Percentiles rank a stretch among this genome's conserved stretches.
phyloP scores from a whole-genome alignment of 352 stramenopile species.

The Elongisporangium senticosum region DNA sequence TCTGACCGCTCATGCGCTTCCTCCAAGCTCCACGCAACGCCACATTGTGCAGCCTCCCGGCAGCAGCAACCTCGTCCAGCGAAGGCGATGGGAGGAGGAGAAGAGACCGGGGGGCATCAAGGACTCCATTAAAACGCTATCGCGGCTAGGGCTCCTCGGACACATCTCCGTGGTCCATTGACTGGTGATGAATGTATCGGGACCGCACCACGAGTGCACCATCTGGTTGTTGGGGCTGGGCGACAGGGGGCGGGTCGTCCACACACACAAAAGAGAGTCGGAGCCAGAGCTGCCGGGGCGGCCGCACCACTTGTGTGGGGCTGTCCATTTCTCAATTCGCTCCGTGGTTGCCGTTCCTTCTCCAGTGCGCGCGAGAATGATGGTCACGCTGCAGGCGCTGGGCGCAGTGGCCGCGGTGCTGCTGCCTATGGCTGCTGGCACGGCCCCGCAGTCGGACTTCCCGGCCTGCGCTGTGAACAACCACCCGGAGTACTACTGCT shows the following conservation, averaged over 20 bases:
- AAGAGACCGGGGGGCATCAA: background rate
- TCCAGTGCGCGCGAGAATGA: background rate
- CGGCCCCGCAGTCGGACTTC: conserved; percentile 48
- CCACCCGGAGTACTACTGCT: conserved; percentile 51
- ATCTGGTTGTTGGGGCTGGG: background rate
- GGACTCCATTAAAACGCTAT: background rate
- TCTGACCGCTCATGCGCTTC: background rate
- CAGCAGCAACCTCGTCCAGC: too few species aligned
- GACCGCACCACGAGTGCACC: too few species aligned
- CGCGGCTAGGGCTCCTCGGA: background rate
- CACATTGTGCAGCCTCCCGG: too few species aligned
- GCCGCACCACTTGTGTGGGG: background rate
- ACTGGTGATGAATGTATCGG: background rate
- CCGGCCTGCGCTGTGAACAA: conserved; percentile 58
- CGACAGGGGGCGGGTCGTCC: background rate
- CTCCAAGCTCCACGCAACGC: too few species aligned
- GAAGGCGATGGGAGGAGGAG: too few species aligned
- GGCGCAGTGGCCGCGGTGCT: conserved; percentile 9
- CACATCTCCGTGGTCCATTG: background rate
- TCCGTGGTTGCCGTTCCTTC: background rate
- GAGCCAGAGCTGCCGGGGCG: too few species aligned
- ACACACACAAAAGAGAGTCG: background rate
- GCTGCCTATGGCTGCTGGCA: conserved; percentile 25
- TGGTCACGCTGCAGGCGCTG: conserved; percentile 9
- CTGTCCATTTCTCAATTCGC: background rate